phyloP scores from a whole-genome alignment of 805 yeast genomes.

The Lipomyces chichibuensis region DNA sequence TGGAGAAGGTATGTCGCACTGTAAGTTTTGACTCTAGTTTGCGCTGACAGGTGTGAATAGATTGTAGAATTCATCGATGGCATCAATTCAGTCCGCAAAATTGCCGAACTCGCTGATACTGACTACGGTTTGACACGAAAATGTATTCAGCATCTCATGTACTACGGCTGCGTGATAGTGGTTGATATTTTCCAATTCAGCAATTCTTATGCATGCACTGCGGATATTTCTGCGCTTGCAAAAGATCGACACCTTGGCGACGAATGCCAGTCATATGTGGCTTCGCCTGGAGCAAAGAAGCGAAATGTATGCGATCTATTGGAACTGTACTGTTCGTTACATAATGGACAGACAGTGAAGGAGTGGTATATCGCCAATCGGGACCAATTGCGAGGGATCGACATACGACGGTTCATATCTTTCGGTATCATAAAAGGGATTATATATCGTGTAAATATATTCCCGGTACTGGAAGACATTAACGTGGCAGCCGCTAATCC shows the following conservation, averaged over 20 bases:
- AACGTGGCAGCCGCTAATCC: slow-evolving; percentile 5
- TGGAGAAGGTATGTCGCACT: slow-evolving; percentile 56
- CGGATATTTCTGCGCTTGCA: slow-evolving; percentile 69
- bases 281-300: slow-evolving; percentile 23
- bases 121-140: slow-evolving; percentile 77
- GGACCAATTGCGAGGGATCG: slow-evolving; percentile 63
- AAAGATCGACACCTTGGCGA: slow-evolving; percentile 66
- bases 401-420: slow-evolving; percentile 78
- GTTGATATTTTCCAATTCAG: slow-evolving; percentile 87
- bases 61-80: slow-evolving; percentile 88
- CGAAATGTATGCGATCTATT: slow-evolving; percentile 63
- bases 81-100: slow-evolving; percentile 74
- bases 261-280: slow-evolving; percentile 84
- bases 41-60: slow-evolving; percentile 4
- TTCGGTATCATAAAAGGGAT: slow-evolving; percentile 85
- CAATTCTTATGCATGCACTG: slow-evolving; percentile 87
- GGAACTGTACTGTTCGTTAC: slow-evolving; percentile 72
- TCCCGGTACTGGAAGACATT: slow-evolving; percentile 57
- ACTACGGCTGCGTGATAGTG: slow-evolving; percentile 81
- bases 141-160: slow-evolving; percentile 88
- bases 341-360: slow-evolving; percentile 73
- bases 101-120: slow-evolving; percentile 78
- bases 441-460: slow-evolving; percentile 77
- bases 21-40: not conserved
- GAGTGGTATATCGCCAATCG: slow-evolving; percentile 80